Evolutionary conservation across 306 rosid genomes (phyloP).

Genomic region (Medicago arabica): DNA sequence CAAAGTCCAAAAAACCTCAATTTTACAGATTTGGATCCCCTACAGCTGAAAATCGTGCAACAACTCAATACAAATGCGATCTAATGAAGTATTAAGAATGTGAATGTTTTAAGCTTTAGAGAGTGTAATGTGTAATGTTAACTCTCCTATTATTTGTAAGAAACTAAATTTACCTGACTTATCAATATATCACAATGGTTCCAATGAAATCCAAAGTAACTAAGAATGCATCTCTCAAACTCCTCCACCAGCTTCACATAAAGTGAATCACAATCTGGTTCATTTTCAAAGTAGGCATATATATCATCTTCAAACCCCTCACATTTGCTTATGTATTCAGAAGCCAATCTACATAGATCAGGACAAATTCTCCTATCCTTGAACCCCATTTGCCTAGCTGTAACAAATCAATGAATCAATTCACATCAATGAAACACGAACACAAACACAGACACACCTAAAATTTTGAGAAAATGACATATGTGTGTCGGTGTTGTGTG

Average conservation of each 20-base stretch:
- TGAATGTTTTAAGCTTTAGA: not conserved
- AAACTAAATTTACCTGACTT: conserved; percentile 67
- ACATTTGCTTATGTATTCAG: conserved; percentile 79
- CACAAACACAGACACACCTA: too few relatives aligned
- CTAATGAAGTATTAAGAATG: not conserved
- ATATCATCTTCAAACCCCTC: conserved; percentile 89
- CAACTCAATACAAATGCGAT: not conserved
- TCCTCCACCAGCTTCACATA: conserved; percentile 95
- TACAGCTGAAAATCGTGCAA: not conserved
- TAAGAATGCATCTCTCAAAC: conserved; percentile 96
- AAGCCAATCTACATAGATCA: conserved; percentile 75
- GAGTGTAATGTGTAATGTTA: not conserved
- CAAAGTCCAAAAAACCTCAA: conserved; percentile 30
- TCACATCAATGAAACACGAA: too few relatives aligned
- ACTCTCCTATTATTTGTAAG: not conserved
- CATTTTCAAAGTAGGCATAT: conserved; percentile 70
- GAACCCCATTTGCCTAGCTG: conserved; percentile 99
- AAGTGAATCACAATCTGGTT: conserved; percentile 86
- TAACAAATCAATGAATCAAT: conserved; percentile 20
- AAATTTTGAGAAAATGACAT: too few relatives aligned
- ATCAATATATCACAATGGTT: conserved; percentile 74
- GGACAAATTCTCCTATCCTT: conserved; percentile 81
- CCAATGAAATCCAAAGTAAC: conserved; percentile 97
- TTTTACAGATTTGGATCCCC: not conserved
- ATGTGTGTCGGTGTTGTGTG: too few relatives aligned